Conservation (phyloP, 345 rosid species). For the Ceriops tagal region DNA sequence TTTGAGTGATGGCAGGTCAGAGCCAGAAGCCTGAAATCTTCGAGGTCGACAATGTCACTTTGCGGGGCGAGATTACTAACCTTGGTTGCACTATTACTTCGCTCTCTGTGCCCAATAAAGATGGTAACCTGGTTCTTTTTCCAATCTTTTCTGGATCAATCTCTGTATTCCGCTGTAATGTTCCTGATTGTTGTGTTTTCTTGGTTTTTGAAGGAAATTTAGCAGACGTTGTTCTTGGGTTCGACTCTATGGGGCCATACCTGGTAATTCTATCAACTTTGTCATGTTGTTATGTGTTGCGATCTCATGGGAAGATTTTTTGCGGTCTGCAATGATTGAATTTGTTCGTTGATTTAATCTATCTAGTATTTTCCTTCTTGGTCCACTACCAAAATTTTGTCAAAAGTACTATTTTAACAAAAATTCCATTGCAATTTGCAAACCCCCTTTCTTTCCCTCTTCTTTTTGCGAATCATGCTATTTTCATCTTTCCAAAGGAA, state of each 20-base stretch:
- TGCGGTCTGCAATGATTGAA: not conserved
- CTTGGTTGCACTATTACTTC: conserved; percentile 84
- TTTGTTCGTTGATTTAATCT: not conserved
- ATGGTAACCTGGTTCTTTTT: conserved; percentile 37
- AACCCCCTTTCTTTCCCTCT: not conserved
- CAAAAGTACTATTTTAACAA: not conserved
- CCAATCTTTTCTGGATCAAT: not conserved
- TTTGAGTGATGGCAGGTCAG: conserved; percentile 51
- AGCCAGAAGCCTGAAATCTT: conserved; percentile 52
- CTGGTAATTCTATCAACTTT: conserved; percentile 43
- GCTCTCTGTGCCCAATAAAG: conserved; percentile 64
- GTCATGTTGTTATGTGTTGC: not conserved
- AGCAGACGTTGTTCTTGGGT: conserved; percentile 86
- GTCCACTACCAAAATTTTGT: too few relatives aligned
- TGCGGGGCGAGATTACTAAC: conserved; percentile 69
- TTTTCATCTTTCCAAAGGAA: not conserved
- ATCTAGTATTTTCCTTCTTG: too few relatives aligned
- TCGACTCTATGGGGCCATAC: conserved; percentile 79
- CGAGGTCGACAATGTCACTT: conserved; percentile 76
- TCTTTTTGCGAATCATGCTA: not conserved
- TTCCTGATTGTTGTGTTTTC: conserved; percentile 13
- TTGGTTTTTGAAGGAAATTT: conserved; percentile 49
- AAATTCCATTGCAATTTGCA: not conserved
- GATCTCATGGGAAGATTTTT: not conserved
- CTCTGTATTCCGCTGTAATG: not conserved